phyloP scores from a whole-genome alignment of 2,329 filamentous ascomycete species.

The Niveomyces coronatus region DNA sequence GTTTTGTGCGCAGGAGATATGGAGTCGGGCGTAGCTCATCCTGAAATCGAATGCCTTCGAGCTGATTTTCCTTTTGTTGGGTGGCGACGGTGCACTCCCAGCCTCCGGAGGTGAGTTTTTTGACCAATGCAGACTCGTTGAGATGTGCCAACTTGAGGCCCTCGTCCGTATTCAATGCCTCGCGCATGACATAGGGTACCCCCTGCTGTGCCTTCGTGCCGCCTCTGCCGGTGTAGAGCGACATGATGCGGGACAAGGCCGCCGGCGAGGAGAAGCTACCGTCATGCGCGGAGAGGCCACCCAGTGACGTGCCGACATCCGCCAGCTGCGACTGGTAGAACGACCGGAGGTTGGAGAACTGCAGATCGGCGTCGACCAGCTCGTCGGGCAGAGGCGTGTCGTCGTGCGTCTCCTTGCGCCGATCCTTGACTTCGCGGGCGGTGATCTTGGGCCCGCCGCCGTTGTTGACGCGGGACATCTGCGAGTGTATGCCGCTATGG shows the following conservation, averaged over 20 bases:
- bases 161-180: constrained; percentile 60
- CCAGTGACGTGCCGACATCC: constrained; percentile 43
- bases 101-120: constrained; percentile 45
- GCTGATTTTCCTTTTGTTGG: constrained; percentile 38
- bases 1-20: constrained; percentile 77
- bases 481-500: constrained; percentile 72
- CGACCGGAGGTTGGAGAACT: constrained; percentile 62
- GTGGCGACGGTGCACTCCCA: constrained; percentile 51
- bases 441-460: constrained; percentile 43
- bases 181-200: constrained; percentile 66
- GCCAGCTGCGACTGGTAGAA: constrained; percentile 78
- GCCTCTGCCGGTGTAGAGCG: constrained; percentile 63
- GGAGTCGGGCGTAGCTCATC: constrained; percentile 73
- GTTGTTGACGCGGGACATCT: constrained; percentile 62
- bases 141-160: constrained; percentile 56
- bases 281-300: constrained; percentile 32
- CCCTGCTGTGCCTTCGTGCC: constrained; percentile 55
- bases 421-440: constrained; percentile 39
- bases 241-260: constrained; percentile 82
- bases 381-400: constrained; percentile 29
- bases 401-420: constrained; percentile 36
- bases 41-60: constrained; percentile 51
- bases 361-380: constrained; percentile 52
- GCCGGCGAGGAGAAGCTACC: constrained; percentile 63
- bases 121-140: constrained; percentile 52